Percentiles rank a stretch among this genome's conserved stretches.
These are phyloP conservation scores for Dactylellina sp. DNA, from an alignment of 2,329 filamentous ascomycete genomes.

Conservation along the genomic window DNA sequence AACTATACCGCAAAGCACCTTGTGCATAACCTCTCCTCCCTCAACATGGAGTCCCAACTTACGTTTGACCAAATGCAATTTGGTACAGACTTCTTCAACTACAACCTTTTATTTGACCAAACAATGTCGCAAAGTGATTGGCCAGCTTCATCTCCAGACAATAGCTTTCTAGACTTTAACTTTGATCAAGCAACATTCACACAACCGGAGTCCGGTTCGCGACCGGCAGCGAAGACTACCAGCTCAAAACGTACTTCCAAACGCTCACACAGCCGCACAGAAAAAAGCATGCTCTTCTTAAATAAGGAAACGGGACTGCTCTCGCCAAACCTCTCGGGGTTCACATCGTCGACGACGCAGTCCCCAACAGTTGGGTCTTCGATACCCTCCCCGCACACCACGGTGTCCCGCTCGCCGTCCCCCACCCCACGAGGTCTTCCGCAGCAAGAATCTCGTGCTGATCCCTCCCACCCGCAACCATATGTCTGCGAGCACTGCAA, in stretches of 20 bases:
- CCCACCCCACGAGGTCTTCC: conserved; percentile 28
- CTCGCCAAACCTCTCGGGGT: conserved; percentile 33
- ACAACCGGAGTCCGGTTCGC: conserved; percentile 18
- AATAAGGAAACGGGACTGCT: conserved; percentile 42
- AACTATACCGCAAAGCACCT: conserved; percentile 7
- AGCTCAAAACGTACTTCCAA: conserved; percentile 15
- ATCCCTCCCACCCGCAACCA: conserved; percentile 35
- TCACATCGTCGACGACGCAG: conserved; percentile 29
- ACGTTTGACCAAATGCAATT: conserved; percentile 39
- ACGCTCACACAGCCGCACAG: conserved; percentile 16
- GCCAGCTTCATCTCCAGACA: conserved; percentile 22
- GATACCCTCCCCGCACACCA: conserved; percentile 5
- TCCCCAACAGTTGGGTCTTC: conserved; percentile 19
- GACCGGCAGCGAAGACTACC: conserved; percentile 13
- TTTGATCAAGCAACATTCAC: conserved; percentile 41
- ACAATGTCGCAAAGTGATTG: conserved; percentile 44
- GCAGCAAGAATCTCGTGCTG: conserved; percentile 31
- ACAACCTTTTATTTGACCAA: conserved; percentile 13
- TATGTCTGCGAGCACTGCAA: conserved; percentile 54
- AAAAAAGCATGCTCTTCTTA: conserved; percentile 49
- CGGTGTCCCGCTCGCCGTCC: conserved; percentile 27
- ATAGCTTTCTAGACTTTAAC: conserved; percentile 37
- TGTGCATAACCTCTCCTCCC: conserved; percentile 1
- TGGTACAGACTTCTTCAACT: conserved; percentile 33
- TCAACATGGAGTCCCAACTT: conserved; percentile 43